phyloP scores from a whole-genome alignment of 495 filamentous ascomycete genomes.

The Penicillium waksmanii region DNA sequence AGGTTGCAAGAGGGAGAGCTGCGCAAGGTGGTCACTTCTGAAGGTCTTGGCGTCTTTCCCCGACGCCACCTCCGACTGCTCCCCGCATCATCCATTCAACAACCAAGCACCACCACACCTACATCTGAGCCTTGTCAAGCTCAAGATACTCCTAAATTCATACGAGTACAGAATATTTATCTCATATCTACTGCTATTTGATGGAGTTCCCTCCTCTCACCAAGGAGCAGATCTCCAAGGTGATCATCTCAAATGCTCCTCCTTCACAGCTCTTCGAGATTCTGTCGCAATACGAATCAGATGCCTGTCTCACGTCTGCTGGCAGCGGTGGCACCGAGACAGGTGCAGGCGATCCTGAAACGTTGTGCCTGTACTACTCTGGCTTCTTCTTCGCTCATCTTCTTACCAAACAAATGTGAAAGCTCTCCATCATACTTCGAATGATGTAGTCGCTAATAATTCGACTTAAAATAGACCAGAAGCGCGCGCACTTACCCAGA shows the following conservation, averaged over 20 bases:
- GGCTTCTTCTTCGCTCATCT: constrained; percentile 56
- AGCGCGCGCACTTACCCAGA: constrained; percentile 55
- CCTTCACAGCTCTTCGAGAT: constrained; percentile 48
- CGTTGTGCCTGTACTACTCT: constrained; percentile 53
- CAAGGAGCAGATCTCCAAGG: constrained; percentile 41
- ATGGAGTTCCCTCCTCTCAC: constrained; percentile 45
- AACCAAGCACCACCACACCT: constrained; percentile 1
- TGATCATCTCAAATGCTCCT: constrained; percentile 37
- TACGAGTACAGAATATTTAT: neutral
- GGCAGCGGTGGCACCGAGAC: constrained; percentile 14
- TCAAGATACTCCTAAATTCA: neutral
- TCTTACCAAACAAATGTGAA: constrained; percentile 55
- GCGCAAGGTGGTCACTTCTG: constrained; percentile 55
- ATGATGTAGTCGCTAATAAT: constrained; percentile 7
- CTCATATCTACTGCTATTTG: neutral
- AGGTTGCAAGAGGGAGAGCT: constrained; percentile 43
- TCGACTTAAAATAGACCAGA: constrained; percentile 42
- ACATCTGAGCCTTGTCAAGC: neutral
- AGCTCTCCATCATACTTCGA: neutral
- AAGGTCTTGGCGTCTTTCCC: constrained; percentile 36
- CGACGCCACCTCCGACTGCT: constrained; percentile 39
- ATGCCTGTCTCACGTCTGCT: constrained; percentile 40
- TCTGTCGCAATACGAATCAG: constrained; percentile 49
- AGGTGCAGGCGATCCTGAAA: constrained; percentile 22
- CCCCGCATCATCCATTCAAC: constrained; percentile 35